Percentiles rank a stretch among this genome's conserved stretches.
Conservation (phyloP, 1,284 basidiomycete genomes). For the Mycena sp. region DNA sequence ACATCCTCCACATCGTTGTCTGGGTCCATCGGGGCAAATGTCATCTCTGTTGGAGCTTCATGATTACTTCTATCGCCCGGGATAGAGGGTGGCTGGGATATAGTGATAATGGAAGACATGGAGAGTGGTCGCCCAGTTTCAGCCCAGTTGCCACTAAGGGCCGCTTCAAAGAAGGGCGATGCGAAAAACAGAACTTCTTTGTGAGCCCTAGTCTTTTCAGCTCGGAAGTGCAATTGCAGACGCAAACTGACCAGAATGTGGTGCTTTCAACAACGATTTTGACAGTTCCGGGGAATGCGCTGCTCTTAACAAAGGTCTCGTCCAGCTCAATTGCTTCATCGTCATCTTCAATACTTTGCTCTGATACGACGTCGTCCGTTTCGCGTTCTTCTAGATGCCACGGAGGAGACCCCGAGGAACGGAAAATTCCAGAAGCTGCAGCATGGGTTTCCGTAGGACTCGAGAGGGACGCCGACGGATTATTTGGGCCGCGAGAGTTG, state of each 20-base stretch:
- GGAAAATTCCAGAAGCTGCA: slow-evolving; percentile 82
- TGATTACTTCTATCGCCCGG: slow-evolving; percentile 55
- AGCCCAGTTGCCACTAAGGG: slow-evolving; percentile 82
- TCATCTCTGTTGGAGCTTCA: slow-evolving; percentile 60
- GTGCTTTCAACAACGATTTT: slow-evolving; percentile 87
- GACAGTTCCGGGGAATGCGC: slow-evolving; percentile 78
- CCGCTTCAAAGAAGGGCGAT: slow-evolving; percentile 87
- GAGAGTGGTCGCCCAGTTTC: slow-evolving; percentile 78
- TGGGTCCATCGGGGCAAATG: slow-evolving; percentile 64
- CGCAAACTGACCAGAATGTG: slow-evolving; percentile 73
- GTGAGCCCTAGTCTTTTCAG: slow-evolving; percentile 67
- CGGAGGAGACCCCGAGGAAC: slow-evolving; percentile 79
- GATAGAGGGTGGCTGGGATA: slow-evolving; percentile 73
- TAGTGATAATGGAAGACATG: slow-evolving; percentile 83
- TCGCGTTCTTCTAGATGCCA: slow-evolving; percentile 79
- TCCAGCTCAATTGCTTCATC: slow-evolving; percentile 80
- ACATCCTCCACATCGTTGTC: slow-evolving; percentile 58
- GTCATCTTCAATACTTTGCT: slow-evolving; percentile 69
- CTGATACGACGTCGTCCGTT: slow-evolving; percentile 72
- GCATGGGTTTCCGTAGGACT: slow-evolving; percentile 87
- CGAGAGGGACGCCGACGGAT: slow-evolving; percentile 79
- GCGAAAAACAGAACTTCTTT: slow-evolving; percentile 87
- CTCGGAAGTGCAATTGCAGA: slow-evolving; percentile 7
- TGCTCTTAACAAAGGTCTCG: slow-evolving; percentile 72
- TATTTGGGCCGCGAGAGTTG: slow-evolving; percentile 75